Conservation (phyloP, 2,329 filamentous ascomycete genomes). For the Pyricularia sp. region DNA sequence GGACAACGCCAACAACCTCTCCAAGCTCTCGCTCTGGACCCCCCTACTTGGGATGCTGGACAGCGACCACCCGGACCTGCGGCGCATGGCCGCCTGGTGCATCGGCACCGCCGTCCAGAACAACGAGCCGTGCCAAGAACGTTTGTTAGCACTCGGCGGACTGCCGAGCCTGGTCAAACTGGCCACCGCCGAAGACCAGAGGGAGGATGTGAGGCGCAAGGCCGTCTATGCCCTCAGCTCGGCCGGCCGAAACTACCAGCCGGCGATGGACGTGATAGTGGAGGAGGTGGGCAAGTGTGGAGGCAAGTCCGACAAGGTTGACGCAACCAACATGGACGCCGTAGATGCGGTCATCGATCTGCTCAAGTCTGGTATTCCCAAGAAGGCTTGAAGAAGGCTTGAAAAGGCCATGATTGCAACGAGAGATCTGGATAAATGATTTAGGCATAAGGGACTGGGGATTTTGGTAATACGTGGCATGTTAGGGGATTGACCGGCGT, state of each 20-base stretch:
- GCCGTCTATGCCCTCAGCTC: slow-evolving; percentile 84
- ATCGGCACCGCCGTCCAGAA: slow-evolving; percentile 94
- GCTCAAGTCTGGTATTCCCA: slow-evolving; percentile 39
- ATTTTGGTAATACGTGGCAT: background rate
- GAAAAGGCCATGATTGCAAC: background rate
- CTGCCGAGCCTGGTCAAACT: slow-evolving; percentile 62
- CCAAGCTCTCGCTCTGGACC: slow-evolving; percentile 68
- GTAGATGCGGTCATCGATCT: slow-evolving; percentile 66
- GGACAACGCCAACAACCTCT: slow-evolving; percentile 95
- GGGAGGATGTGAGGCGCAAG: slow-evolving; percentile 66
- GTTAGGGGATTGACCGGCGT: background rate
- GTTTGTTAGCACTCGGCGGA: slow-evolving; percentile 51
- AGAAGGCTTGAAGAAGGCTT: slow-evolving; percentile 12
- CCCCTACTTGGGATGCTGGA: slow-evolving; percentile 65
- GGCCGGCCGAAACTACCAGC: slow-evolving; percentile 81
- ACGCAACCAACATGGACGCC: slow-evolving; percentile 79
- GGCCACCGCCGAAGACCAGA: slow-evolving; percentile 48
- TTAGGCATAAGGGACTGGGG: background rate
- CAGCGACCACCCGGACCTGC: slow-evolving; percentile 60
- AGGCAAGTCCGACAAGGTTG: slow-evolving; percentile 46
- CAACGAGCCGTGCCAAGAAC: slow-evolving; percentile 78
- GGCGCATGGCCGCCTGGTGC: slow-evolving; percentile 89
- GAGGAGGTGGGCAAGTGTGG: slow-evolving; percentile 49
- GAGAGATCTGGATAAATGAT: background rate
- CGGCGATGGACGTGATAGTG: slow-evolving; percentile 61